Conservation (phyloP, 148 eudicot genomes). For the Silene uniflora region DNA sequence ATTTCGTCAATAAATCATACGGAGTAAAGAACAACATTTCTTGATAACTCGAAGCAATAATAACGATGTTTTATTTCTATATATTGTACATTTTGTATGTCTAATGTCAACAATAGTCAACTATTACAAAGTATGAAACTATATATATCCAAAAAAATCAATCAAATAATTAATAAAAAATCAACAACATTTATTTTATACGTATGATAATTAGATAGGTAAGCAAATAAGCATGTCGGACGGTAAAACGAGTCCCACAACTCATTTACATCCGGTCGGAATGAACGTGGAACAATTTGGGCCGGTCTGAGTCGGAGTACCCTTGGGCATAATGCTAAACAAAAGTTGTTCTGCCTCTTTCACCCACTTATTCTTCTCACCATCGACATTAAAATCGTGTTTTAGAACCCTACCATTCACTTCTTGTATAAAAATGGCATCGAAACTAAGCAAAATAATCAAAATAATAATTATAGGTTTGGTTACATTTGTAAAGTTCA, state of each 20-base stretch:
- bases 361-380: background rate
- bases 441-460: constrained; percentile 6
- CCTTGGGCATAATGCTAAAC: background rate
- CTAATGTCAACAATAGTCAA: no score
- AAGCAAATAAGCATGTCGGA: background rate
- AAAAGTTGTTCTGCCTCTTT: constrained; percentile 4
- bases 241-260: background rate
- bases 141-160: no score
- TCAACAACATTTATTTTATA: no score
- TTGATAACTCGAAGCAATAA: no score
- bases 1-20: no score
- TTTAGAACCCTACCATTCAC: constrained; percentile 17
- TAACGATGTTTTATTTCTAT: no score
- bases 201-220: no score
- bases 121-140: no score
- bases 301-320: background rate
- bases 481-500: background rate
- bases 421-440: constrained; percentile 7
- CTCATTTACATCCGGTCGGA: background rate
- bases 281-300: background rate
- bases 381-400: background rate
- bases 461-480: constrained; percentile 6
- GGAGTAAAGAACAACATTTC: no score
- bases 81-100: no score
- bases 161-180: no score